These are phyloP conservation scores for Monosporozyma servazzii DNA, from an alignment of 805 yeast species.

Conservation along the genomic window DNA sequence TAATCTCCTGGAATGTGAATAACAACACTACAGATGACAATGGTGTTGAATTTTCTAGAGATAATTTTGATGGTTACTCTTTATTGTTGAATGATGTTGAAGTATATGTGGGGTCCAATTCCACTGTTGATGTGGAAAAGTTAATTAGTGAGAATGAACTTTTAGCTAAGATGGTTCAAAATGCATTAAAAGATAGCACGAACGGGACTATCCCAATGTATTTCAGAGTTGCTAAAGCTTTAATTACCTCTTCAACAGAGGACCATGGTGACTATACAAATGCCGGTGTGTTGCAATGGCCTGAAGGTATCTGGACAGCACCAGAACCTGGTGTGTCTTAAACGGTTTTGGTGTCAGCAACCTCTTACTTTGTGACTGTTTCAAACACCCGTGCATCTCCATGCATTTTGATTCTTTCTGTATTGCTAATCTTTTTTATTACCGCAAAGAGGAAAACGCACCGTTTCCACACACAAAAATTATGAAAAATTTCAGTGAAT, in stretches of 20 bases:
- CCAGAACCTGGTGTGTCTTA: slow-evolving; percentile 48
- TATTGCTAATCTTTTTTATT: background rate
- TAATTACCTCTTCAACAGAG: slow-evolving; percentile 31
- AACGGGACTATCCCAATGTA: slow-evolving; percentile 31
- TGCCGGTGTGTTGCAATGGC: slow-evolving; percentile 54
- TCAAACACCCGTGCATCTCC: background rate
- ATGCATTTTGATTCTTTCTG: background rate
- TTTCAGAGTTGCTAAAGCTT: slow-evolving; percentile 48
- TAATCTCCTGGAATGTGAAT: slow-evolving; percentile 23
- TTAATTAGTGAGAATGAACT: slow-evolving; percentile 28
- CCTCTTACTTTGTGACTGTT: background rate
- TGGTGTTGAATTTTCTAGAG: slow-evolving; percentile 11
- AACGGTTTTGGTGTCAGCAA: background rate
- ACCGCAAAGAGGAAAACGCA: background rate
- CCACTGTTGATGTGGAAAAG: slow-evolving; percentile 35
- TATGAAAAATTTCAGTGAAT: background rate
- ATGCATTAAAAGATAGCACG: slow-evolving; percentile 26
- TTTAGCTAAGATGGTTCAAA: slow-evolving; percentile 25
- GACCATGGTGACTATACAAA: slow-evolving; percentile 54
- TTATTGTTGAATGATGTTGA: slow-evolving; percentile 74
- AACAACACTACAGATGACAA: slow-evolving; percentile 5
- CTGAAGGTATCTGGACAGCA: slow-evolving; percentile 43
- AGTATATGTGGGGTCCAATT: slow-evolving; percentile 48
- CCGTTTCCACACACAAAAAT: background rate
- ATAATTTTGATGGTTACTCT: slow-evolving; percentile 44